A percentile compares a stretch with the other conserved stretches of the same genome.
Evolutionary conservation across 768 basidiomycete species (phyloP).

Genomic region (Leccinum imitatum): DNA sequence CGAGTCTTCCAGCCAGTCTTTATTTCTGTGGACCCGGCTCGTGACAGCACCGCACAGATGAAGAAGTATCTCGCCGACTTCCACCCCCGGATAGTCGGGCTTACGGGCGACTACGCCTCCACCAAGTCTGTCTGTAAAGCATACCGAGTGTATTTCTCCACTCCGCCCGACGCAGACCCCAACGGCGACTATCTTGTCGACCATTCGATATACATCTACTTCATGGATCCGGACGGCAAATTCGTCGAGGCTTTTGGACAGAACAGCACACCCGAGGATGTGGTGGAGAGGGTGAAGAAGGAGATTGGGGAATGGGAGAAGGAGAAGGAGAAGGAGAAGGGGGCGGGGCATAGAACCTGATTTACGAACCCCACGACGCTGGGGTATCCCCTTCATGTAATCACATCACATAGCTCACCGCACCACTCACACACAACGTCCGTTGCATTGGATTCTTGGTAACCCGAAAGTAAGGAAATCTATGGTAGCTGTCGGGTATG

Average conservation of each 20-base stretch:
- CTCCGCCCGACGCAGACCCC: constrained; percentile 82
- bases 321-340: constrained; percentile 35
- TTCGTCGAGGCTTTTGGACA: constrained; percentile 99
- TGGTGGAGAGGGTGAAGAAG: constrained; percentile 59
- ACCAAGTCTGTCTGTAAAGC: constrained; percentile 90
- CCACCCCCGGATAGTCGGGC: constrained; percentile 85
- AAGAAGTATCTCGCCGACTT: constrained; percentile 77
- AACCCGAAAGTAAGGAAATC: constrained; percentile 3
- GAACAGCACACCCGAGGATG: constrained; percentile 64
- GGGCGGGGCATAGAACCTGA: constrained; percentile 27
- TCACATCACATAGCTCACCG: constrained; percentile 13
- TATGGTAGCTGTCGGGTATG: constrained; percentile 17
- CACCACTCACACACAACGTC: constrained; percentile 17
- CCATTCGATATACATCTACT: constrained; percentile 94
- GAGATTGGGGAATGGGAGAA: constrained; percentile 46
- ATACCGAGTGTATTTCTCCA: constrained; percentile 98
- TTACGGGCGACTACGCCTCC: constrained; percentile 81
- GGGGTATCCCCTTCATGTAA: constrained; percentile 12
- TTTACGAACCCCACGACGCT: not conserved
- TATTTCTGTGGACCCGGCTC: constrained; percentile 94
- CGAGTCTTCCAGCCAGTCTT: constrained; percentile 85
- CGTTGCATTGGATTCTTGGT: not conserved
- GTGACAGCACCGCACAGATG: constrained; percentile 69
- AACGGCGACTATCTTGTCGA: constrained; percentile 97
- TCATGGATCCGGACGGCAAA: constrained; percentile 93